Evolutionary conservation across 176 grass and related monocot species (phyloP).

Genomic region (Alloteropsis semialata): DNA sequence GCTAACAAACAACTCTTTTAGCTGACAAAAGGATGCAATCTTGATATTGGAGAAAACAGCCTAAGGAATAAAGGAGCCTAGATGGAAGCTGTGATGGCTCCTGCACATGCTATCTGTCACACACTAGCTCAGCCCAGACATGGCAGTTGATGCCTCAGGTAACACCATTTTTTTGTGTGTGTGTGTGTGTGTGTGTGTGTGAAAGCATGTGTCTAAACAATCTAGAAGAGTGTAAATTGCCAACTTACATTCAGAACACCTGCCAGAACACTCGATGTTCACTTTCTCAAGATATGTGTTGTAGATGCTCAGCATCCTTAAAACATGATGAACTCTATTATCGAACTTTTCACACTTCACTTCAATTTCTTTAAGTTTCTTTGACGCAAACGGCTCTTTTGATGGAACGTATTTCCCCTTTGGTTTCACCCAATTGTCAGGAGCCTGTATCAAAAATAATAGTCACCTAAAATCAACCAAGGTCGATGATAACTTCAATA

Average conservation of each 20-base stretch:
- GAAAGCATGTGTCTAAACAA: too few relatives aligned
- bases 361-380: background rate
- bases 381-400: background rate
- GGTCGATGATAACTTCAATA: background rate
- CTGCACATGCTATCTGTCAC: background rate
- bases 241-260: background rate
- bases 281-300: background rate
- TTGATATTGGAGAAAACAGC: background rate
- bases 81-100: background rate
- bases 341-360: background rate
- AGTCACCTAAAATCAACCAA: background rate
- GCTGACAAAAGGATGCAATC: background rate
- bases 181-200: too few relatives aligned
- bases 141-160: background rate
- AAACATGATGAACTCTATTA: background rate
- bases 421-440: background rate
- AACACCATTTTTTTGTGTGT: background rate
- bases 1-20: background rate
- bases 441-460: background rate
- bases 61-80: background rate
- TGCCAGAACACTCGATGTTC: background rate
- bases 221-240: too few relatives aligned
- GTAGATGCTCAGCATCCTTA: background rate
- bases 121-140: background rate
- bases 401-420: background rate